Percentiles rank a stretch among this genome's conserved stretches.
phyloP scores from a whole-genome alignment of 2,329 filamentous ascomycete species.

The Colletotrichum simmondsii region DNA sequence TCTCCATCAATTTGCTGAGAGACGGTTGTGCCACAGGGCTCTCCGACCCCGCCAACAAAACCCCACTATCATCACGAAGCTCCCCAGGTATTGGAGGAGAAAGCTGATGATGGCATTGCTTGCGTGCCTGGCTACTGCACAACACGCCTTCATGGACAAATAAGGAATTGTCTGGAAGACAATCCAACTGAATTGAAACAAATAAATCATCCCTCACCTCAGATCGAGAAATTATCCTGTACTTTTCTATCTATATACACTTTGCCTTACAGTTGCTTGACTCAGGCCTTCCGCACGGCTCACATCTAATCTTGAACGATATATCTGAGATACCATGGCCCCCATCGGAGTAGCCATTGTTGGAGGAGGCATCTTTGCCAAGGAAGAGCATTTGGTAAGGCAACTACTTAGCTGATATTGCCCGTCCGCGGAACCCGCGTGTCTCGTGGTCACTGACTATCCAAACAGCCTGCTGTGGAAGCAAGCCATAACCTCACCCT shows the following conservation, averaged over 20 bases:
- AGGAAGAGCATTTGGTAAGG: slow-evolving; percentile 65
- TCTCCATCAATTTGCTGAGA: not conserved
- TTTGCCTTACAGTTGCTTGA: not conserved
- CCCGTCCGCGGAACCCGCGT: not conserved
- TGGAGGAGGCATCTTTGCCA: slow-evolving; percentile 72
- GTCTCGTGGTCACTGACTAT: slow-evolving; percentile 15
- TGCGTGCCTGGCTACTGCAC: not conserved
- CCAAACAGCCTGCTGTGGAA: slow-evolving; percentile 65
- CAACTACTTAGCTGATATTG: not conserved
- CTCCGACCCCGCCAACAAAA: slow-evolving; percentile 10
- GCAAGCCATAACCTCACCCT: slow-evolving; percentile 61
- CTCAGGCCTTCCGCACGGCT: not conserved
- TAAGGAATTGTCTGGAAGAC: not conserved
- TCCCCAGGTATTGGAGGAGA: slow-evolving; percentile 19
- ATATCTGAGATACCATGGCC: slow-evolving; percentile 42
- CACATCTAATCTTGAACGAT: not conserved
- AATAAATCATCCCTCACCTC: not conserved
- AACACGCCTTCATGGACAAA: not conserved
- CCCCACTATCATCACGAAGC: slow-evolving; percentile 4
- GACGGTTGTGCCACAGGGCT: slow-evolving; percentile 17
- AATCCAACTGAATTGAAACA: not conserved
- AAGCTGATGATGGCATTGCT: slow-evolving; percentile 13
- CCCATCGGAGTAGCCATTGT: slow-evolving; percentile 68
- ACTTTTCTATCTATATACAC: not conserved
- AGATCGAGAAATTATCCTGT: not conserved